phyloP scores from a whole-genome alignment of 2,329 filamentous ascomycete genomes.

The Colletotrichum limetticola region DNA sequence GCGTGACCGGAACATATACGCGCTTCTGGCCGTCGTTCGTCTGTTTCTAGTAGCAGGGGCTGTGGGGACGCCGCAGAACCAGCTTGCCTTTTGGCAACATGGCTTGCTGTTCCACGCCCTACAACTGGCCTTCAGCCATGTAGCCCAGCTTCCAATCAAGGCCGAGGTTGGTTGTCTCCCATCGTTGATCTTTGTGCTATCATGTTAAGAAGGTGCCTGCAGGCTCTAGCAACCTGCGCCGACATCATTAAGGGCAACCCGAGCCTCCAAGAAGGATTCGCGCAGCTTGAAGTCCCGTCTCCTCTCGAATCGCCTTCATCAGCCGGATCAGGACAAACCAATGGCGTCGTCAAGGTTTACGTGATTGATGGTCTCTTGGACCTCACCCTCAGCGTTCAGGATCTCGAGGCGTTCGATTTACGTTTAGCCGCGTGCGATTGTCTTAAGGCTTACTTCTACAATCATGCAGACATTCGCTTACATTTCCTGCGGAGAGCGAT shows the following conservation, averaged over 20 bases:
- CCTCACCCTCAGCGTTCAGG: slow-evolving; percentile 76
- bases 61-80: slow-evolving; percentile 83
- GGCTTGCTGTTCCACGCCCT: slow-evolving; percentile 83
- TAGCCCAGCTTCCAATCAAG: slow-evolving; percentile 80
- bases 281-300: slow-evolving; percentile 81
- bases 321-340: slow-evolving; percentile 53
- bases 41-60: slow-evolving; percentile 88
- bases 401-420: slow-evolving; percentile 78
- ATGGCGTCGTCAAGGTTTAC: slow-evolving; percentile 75
- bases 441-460: slow-evolving; percentile 90
- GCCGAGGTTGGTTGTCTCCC: slow-evolving; percentile 70
- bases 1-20: slow-evolving; percentile 91
- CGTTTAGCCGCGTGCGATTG: slow-evolving; percentile 89
- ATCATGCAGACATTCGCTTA: slow-evolving; percentile 81
- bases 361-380: slow-evolving; percentile 95
- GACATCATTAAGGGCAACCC: slow-evolving; percentile 88
- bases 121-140: slow-evolving; percentile 81
- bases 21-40: slow-evolving; percentile 85
- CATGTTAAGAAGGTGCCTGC: slow-evolving; percentile 31
- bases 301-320: slow-evolving; percentile 57
- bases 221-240: slow-evolving; percentile 86
- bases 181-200: slow-evolving; percentile 7
- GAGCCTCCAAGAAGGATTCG: slow-evolving; percentile 87
- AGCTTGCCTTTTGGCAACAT: slow-evolving; percentile 85
- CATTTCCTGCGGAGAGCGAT: slow-evolving; percentile 93